Evolutionary conservation across 495 filamentous ascomycete species (phyloP), one percentile per base, ranked within the genome.

Genomic region (Penicillium daleae): DNA sequence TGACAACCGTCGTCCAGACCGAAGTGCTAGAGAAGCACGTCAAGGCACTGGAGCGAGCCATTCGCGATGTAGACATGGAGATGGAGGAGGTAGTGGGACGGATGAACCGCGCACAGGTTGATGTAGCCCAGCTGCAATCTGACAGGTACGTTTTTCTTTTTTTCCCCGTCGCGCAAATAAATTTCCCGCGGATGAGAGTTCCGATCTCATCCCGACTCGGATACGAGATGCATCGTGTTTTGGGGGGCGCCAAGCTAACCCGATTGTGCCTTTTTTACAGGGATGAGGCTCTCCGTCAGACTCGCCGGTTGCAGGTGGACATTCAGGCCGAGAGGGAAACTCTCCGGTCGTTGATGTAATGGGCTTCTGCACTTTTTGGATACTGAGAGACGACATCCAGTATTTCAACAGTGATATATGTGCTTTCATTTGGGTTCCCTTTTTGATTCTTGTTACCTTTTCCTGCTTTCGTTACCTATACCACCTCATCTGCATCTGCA

Each of bases 21-120:
- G 88, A 92, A 63, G 69, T 73, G 31, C 76, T 99, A 57, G 90
- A 92, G 76, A 86, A 85, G 60, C 84, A 88, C 55, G 87, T 91
- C 31, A 82, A 85, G 60, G 92, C 96, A 69, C 84, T 99, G 13
- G 95, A 99, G 76, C 86, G 83, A 58, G 89, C 92, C 12, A 81
- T 98, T 21, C 78, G 82, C 26, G 86, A 95, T 61, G 92, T 95
- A 21, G 95, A 98, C 67, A 79, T 81, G 59, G 94, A 97, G 81
- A 97, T 99, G 95, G 86, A 94, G 71, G 90, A 95, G 74, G 94
- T 97, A 3, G 91, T 99, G 17, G 82, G 89, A 57, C 83, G 90
- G 57, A 97, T 99, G 92, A 97, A 92, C 76, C 82, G 86, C 61
- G 93, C 94, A 8, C 95, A 98, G 79, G 92, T 97, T 59, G 92